Conservation (phyloP, 768 basidiomycete species). For the Mycena amicta region DNA sequence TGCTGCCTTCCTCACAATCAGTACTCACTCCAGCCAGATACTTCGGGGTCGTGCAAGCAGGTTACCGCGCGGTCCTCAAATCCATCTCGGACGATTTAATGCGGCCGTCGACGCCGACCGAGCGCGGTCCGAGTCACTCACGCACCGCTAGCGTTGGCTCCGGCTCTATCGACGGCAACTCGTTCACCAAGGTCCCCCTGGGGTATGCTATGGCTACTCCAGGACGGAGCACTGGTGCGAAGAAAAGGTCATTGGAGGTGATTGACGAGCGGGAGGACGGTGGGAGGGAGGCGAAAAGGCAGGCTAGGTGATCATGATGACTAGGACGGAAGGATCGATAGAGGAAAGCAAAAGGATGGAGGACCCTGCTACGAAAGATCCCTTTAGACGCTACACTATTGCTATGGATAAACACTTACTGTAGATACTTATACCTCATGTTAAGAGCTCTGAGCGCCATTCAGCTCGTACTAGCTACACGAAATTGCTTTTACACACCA, state of each 20-base stretch:
- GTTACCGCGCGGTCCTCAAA: constrained; percentile 52
- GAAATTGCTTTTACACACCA: too few relatives aligned
- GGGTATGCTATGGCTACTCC: constrained; percentile 38
- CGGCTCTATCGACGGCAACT: constrained; percentile 39
- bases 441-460: too few relatives aligned
- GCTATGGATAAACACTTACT: too few relatives aligned
- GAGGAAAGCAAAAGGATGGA: too few relatives aligned
- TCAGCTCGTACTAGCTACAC: too few relatives aligned
- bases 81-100: constrained; percentile 29
- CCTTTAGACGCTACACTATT: too few relatives aligned
- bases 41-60: constrained; percentile 66
- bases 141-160: constrained; percentile 31
- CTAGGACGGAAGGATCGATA: too few relatives aligned
- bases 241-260: neutral
- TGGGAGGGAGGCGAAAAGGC: neutral
- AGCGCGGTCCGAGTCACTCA: constrained; percentile 24
- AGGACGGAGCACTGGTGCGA: neutral
- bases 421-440: too few relatives aligned
- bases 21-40: constrained; percentile 35
- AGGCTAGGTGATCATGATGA: neutral
- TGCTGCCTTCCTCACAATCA: neutral
- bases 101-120: constrained; percentile 34
- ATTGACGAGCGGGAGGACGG: neutral
- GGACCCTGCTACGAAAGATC: too few relatives aligned
- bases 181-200: constrained; percentile 49